Evolutionary conservation across 768 basidiomycete genomes (phyloP), one percentile per base, ranked within the genome.

Genomic region (Scleroderma citrinum): DNA sequence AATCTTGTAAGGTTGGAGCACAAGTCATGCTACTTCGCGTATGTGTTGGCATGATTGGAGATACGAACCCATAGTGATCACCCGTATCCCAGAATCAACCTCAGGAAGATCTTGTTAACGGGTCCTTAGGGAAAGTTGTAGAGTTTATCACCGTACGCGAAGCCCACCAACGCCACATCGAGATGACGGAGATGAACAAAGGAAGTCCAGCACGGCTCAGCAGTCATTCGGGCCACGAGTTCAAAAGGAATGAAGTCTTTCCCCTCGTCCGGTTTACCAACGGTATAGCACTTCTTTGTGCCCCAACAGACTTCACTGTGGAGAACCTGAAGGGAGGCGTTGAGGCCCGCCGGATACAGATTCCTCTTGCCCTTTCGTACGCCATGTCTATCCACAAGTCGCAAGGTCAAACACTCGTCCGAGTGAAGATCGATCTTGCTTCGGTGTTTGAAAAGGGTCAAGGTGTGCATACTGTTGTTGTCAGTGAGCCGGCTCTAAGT

Each of bases 311-410:
- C 20, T 74, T 73, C 40, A 55, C 53, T 0, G 61, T 74, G 14
- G 58, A 66, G 38, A 68, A 64, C 32, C 48, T 69, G 31, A 52
- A 50, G 30, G 73, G 71, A 12, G 59, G 57, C 14, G 5, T 58
- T 23, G 71, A 73, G 48, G 70, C 67, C 23, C 62, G 60, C 37
- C 59, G 70, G 41, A 24, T 67, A 21, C 60, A 93, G 82, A 60
- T 95, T 0, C 91, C 91, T 0, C 68, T 97, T 16, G 91, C 92
- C 45, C 75, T 95, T 38, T 78, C 94, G 0, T 98, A 94, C 93
- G 94, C 95, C 0, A 95, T 97, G 91, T 90, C 87, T 32, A 98
- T 98, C 56, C 96, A 99, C 68, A 99, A 99, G 67, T 87, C 88
- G 6, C 96, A 99, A 67, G 96, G 96, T 7, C 96, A 98, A 67